Evolutionary conservation across 2,329 filamentous ascomycete genomes (phyloP).

Genomic region (Botrytis galanthina): DNA sequence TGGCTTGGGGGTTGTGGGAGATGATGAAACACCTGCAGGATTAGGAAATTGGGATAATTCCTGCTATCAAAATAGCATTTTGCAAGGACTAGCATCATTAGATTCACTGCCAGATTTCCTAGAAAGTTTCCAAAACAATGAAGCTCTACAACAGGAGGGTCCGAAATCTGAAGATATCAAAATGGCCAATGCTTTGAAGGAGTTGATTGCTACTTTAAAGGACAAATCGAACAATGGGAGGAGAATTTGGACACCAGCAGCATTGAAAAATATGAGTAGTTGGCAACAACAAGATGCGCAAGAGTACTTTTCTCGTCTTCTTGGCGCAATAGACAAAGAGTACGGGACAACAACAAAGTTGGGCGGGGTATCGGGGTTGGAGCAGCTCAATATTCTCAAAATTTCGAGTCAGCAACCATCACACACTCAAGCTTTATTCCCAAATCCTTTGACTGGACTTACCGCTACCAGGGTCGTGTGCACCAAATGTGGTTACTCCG

Average conservation of each 20-base stretch:
- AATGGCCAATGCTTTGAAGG: slow-evolving; percentile 42
- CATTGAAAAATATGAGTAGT: slow-evolving; percentile 88
- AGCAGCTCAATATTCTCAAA: slow-evolving; percentile 25
- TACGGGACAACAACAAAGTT: slow-evolving; percentile 50
- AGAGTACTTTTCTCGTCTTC: slow-evolving; percentile 89
- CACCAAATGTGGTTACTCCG: slow-evolving; percentile 78
- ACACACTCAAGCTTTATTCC: slow-evolving; percentile 39
- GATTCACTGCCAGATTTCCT: slow-evolving; percentile 68
- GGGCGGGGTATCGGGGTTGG: slow-evolving; percentile 29
- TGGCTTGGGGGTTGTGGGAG: slow-evolving; percentile 38
- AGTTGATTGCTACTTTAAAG: slow-evolving; percentile 69
- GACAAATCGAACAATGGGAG: slow-evolving; percentile 67
- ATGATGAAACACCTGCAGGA: slow-evolving; percentile 56
- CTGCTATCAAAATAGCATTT: slow-evolving; percentile 95
- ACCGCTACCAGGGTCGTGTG: slow-evolving; percentile 88
- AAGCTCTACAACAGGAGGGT: slow-evolving; percentile 24
- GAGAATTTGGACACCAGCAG: slow-evolving; percentile 76
- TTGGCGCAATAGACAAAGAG: slow-evolving; percentile 83
- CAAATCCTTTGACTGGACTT: slow-evolving; percentile 83
- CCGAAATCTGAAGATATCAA: slow-evolving; percentile 30
- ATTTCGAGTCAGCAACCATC: slow-evolving; percentile 9
- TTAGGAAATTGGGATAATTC: slow-evolving; percentile 92
- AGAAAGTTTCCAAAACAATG: slow-evolving; percentile 43
- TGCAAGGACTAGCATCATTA: slow-evolving; percentile 80
- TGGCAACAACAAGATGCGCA: slow-evolving; percentile 97